These are phyloP conservation scores for Fusarium irregulare DNA, from an alignment of 2,329 filamentous ascomycete genomes.

Conservation along the genomic window DNA sequence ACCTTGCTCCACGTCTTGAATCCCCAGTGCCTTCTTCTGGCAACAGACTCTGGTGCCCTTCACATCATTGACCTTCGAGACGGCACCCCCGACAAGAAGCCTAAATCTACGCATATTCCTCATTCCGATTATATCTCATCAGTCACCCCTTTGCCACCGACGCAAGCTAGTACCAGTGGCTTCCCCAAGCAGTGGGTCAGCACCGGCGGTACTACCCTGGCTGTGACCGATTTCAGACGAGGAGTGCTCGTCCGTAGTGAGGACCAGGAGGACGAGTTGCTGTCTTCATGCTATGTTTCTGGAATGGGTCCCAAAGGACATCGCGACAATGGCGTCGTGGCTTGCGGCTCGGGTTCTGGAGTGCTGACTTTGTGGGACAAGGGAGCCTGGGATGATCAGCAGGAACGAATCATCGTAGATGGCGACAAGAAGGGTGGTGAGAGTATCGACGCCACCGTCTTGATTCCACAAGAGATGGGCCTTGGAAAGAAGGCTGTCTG, in stretches of 20 bases:
- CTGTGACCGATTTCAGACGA: slow-evolving; percentile 86
- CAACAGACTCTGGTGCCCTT: slow-evolving; percentile 88
- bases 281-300: slow-evolving; percentile 82
- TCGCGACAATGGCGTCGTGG: slow-evolving; percentile 77
- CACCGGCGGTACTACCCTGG: slow-evolving; percentile 90
- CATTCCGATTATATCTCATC: slow-evolving; percentile 95
- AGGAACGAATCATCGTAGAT: slow-evolving; percentile 86
- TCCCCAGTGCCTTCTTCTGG: slow-evolving; percentile 87
- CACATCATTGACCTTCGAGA: slow-evolving; percentile 88
- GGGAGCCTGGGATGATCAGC: slow-evolving; percentile 94
- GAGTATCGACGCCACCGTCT: slow-evolving; percentile 80
- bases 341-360: slow-evolving; percentile 80
- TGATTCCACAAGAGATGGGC: slow-evolving; percentile 77
- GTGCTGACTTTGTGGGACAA: slow-evolving; percentile 94
- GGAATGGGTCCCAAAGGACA: slow-evolving; percentile 76
- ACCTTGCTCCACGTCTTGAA: slow-evolving; percentile 85
- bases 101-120: slow-evolving; percentile 83
- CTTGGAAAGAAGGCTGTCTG: slow-evolving; percentile 80
- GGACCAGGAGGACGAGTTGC: slow-evolving; percentile 92
- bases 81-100: slow-evolving; percentile 67
- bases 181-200: slow-evolving; percentile 96
- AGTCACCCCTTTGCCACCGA: slow-evolving; percentile 83
- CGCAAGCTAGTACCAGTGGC: slow-evolving; percentile 83
- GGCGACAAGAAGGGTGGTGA: slow-evolving; percentile 69
- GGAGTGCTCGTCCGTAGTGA: slow-evolving; percentile 91